Evolutionary conservation across 192 early-diverging fungal species (phyloP), one percentile per base, ranked within the genome.

Genomic region (Dimargaris verticillata): DNA sequence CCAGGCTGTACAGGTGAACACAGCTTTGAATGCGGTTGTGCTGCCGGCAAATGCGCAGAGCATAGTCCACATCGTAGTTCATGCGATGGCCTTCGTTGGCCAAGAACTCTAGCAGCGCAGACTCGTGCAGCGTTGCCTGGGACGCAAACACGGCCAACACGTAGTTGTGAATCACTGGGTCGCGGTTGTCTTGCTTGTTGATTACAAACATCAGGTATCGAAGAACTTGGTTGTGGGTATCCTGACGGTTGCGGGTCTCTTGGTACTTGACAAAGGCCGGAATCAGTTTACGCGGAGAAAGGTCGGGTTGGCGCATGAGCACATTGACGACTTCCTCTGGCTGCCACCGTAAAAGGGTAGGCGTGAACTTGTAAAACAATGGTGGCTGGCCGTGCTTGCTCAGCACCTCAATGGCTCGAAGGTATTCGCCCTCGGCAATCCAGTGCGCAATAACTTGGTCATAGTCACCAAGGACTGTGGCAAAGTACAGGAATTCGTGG

Each of bases 151-250:
- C 61, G 7, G 80, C 81, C 26, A 99, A 70, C 41, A 97, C 75
- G 67, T 86, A 94, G 72, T 99, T 99, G 76, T 99, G 93, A 51
- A 99, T 84, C 0, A 87, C 83, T 0, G 86, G 75, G 65, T 99
- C 94, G 5, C 83, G 83, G 60, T 91, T 93, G 38, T 74, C 78
- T 22, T 87, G 74, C 47, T 79, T 77, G 14, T 84, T 75, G 6
- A 87, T 88, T 20, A 89, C 86, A 69, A 88, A 88, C 5, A 83
- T 81, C 62, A 99, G 65, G 61, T 97, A 99, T 22, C 89, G 71
- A 44, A 93, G 84, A 0, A 89, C 88, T 72, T 94, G 91, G 70
- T 92, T 89, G 76, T 83, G 70, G 10, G 58, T 20, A 41, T 70
- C 54, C 51, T 64, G 44, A 46, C 64, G 33, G 61, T 74, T 20